Evolutionary conservation across 139 green algal species (phyloP).

Genomic region (Nannochloris sp.): DNA sequence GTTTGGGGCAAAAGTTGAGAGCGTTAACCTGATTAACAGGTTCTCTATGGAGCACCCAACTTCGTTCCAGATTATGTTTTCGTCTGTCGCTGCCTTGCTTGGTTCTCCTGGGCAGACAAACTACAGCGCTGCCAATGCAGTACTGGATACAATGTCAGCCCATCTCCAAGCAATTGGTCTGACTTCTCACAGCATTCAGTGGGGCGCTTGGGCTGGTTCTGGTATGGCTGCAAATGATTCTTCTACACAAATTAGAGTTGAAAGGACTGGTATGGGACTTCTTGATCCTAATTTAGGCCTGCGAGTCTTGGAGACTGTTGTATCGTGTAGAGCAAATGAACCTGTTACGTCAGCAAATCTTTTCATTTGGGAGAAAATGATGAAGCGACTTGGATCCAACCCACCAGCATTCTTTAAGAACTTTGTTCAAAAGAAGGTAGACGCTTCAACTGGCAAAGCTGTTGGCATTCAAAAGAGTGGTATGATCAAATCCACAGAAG

Average conservation of each 20-base stretch:
- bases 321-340: conserved; percentile 3
- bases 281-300: conserved; percentile 33
- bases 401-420: conserved; percentile 20
- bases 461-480: too few species aligned
- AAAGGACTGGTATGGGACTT: conserved; percentile 58
- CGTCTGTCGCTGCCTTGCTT: conserved; percentile 64
- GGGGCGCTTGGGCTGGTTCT: conserved; percentile 74
- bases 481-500: conserved; percentile 1
- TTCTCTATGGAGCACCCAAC: conserved; percentile 9
- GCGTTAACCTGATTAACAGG: neutral
- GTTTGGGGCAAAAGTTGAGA: conserved; percentile 46
- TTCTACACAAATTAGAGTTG: conserved; percentile 40
- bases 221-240: conserved; percentile 71
- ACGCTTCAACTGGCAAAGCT: neutral
- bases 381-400: conserved; percentile 18
- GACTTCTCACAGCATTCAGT: conserved; percentile 52
- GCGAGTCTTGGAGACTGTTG: conserved; percentile 20
- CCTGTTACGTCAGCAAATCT: conserved; percentile 23
- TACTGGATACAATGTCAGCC: conserved; percentile 41
- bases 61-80: conserved; percentile 58
- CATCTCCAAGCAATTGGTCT: conserved; percentile 1
- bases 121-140: conserved; percentile 68
- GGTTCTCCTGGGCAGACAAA: conserved; percentile 71
- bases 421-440: conserved; percentile 16
- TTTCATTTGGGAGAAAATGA: conserved; percentile 33